Conservation (phyloP, 2,329 filamentous ascomycete species). For the Proliferodiscus dingleyae region DNA sequence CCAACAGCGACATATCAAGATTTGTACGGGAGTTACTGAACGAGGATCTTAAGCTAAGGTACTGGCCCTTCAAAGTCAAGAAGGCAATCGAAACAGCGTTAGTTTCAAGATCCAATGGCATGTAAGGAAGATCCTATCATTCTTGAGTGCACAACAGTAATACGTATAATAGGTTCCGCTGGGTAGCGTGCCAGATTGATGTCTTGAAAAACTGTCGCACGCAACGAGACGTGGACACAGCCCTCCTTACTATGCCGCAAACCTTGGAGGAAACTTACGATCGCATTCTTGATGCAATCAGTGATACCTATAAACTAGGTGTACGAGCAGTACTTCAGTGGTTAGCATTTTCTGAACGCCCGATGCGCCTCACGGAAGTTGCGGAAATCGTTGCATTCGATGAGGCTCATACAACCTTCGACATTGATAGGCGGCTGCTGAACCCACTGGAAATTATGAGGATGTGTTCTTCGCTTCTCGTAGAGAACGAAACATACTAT, state of each 20-base stretch:
- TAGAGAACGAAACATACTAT: no score
- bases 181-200: conserved; percentile 34
- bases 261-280: conserved; percentile 34
- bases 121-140: no score
- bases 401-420: conserved; percentile 24
- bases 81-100: no score
- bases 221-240: conserved; percentile 22
- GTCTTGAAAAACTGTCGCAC: conserved; percentile 22
- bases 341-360: conserved; percentile 20
- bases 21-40: no score
- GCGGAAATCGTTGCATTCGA: conserved; percentile 30
- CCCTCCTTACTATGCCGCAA: conserved; percentile 28
- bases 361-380: conserved; percentile 24
- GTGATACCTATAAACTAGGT: conserved; percentile 12
- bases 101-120: no score
- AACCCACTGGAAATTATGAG: conserved; percentile 29
- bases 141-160: no score
- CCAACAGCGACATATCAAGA: no score
- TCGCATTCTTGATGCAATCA: conserved; percentile 30
- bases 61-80: no score
- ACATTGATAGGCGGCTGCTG: conserved; percentile 31
- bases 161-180: conserved; percentile 37
- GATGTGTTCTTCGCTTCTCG: conserved; percentile 19
- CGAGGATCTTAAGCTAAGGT: no score
- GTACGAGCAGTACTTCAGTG: conserved; percentile 23